Evolutionary conservation across 805 yeast species (phyloP).

Genomic region (Grigorovia yakushimaensis): DNA sequence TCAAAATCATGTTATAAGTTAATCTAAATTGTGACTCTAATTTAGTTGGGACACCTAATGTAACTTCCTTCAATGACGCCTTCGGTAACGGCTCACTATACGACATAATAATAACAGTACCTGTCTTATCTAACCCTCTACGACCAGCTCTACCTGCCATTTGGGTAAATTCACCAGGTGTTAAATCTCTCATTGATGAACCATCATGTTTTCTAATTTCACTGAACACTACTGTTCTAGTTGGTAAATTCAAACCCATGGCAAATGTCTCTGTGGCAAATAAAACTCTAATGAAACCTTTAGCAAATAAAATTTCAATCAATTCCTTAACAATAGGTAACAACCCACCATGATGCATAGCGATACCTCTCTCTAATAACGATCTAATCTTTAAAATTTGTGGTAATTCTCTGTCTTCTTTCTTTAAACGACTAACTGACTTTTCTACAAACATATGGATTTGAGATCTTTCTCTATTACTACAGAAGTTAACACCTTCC

Average conservation of each 20-base stretch:
- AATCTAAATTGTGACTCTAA: constrained; percentile 85
- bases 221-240: constrained; percentile 89
- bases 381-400: constrained; percentile 80
- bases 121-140: constrained; percentile 87
- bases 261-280: constrained; percentile 99
- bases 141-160: constrained; percentile 99
- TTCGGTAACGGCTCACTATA: constrained; percentile 54
- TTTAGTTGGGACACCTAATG: constrained; percentile 84
- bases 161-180: constrained; percentile 96
- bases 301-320: constrained; percentile 84
- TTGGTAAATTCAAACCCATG: constrained; percentile 94
- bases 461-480: constrained; percentile 78
- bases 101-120: constrained; percentile 90
- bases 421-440: constrained; percentile 77
- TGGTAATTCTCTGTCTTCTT: constrained; percentile 88
- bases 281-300: constrained; percentile 74
- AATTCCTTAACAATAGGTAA: constrained; percentile 89
- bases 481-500: constrained; percentile 66
- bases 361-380: constrained; percentile 80
- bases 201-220: constrained; percentile 89
- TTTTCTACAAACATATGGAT: constrained; percentile 88
- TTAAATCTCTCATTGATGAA: constrained; percentile 61
- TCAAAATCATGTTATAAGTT: constrained; percentile 92
- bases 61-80: constrained; percentile 62
- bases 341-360: constrained; percentile 92